These are phyloP conservation scores for Claviceps paspali DNA, from an alignment of 2,329 filamentous ascomycete genomes.

Conservation along the genomic window DNA sequence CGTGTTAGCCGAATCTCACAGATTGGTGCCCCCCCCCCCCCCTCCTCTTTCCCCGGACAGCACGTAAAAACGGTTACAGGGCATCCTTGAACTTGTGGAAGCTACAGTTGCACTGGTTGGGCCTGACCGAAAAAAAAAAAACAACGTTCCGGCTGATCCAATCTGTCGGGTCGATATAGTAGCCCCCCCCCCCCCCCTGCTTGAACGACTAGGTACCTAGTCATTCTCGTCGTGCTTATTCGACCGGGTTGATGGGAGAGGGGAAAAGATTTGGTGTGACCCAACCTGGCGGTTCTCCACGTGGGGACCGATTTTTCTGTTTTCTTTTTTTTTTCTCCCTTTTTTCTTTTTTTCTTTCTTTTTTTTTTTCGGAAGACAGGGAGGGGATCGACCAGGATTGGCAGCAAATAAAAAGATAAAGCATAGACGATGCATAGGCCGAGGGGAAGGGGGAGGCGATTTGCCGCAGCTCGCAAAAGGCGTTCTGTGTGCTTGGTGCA, in stretches of 20 bases:
- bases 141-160: slow-evolving; percentile 5
- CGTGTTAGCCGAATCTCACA: neutral
- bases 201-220: neutral
- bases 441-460: neutral
- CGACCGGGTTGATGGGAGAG: neutral
- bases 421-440: neutral
- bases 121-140: slow-evolving; percentile 4
- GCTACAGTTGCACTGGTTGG: slow-evolving; percentile 2
- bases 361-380: too few relatives aligned
- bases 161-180: slow-evolving; percentile 6
- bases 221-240: slow-evolving; percentile 2
- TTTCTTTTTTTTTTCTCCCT: too few relatives aligned
- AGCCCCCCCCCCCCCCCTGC: neutral
- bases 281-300: slow-evolving; percentile 5
- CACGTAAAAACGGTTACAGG: neutral
- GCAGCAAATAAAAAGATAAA: too few relatives aligned
- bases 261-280: slow-evolving; percentile 3
- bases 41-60: too few relatives aligned
- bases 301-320: slow-evolving; percentile 1
- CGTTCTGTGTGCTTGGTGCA: too few relatives aligned
- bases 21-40: neutral
- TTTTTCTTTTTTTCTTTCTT: too few relatives aligned
- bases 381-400: too few relatives aligned
- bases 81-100: neutral
- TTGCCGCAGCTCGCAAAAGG: neutral